A percentile compares a stretch with the other conserved stretches of the same genome.
These are phyloP conservation scores for Pseudocohnilembus persalinus DNA, from an alignment of 169 alveolate species.

Conservation along the genomic window DNA sequence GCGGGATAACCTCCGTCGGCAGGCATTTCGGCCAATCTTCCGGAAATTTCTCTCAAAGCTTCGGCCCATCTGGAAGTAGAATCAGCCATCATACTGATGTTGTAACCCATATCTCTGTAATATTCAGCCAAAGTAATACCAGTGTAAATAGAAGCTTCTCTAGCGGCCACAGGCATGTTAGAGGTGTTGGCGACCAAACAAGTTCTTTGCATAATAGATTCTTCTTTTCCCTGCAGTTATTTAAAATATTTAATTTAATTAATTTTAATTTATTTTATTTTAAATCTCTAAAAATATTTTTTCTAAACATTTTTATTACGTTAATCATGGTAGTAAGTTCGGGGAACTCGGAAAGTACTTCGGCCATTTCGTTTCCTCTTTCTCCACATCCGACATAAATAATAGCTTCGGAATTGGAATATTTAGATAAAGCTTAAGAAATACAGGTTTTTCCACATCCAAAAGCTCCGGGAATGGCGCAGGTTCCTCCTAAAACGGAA, in stretches of 20 bases:
- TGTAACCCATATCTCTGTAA: constrained; percentile 99
- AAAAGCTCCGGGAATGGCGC: constrained; percentile 99
- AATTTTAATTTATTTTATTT: too few relatives aligned
- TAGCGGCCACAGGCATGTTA: constrained; percentile 99
- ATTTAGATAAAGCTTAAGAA: constrained; percentile 97
- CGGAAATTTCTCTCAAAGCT: constrained; percentile 99
- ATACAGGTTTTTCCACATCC: constrained; percentile 99
- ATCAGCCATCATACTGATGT: constrained; percentile 99
- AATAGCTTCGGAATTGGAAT: constrained; percentile 95
- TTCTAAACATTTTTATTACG: too few relatives aligned
- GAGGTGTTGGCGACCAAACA: constrained; percentile 99
- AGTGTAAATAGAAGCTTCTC: constrained; percentile 99
- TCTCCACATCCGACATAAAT: constrained; percentile 99
- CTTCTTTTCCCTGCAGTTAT: constrained; percentile 85
- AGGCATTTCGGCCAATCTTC: constrained; percentile 99
- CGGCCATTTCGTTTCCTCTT: constrained; percentile 99
- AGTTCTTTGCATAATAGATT: constrained; percentile 98
- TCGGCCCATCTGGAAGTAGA: constrained; percentile 99
- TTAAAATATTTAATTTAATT: constrained; percentile 3
- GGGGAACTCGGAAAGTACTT: constrained; percentile 99
- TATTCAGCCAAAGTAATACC: constrained; percentile 99
- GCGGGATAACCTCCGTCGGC: constrained; percentile 99
- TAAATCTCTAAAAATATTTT: too few relatives aligned
- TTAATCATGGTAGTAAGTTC: constrained; percentile 89
- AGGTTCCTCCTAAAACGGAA: constrained; percentile 98